Evolutionary conservation across 2,329 filamentous ascomycete genomes (phyloP), one percentile per base, ranked within the genome.

Genomic region (Stromatinia cepivora): DNA sequence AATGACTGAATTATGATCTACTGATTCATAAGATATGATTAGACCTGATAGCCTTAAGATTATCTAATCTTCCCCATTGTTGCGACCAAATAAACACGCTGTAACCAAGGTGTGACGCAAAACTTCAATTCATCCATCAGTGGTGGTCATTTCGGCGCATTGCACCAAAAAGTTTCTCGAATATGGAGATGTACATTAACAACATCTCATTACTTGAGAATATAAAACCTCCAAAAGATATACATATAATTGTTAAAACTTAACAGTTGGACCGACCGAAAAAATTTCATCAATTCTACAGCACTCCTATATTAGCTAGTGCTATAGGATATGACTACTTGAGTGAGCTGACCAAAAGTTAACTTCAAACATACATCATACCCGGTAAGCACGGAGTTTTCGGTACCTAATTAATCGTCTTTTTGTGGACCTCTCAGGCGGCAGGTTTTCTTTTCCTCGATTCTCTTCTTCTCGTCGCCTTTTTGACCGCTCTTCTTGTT

Each of bases 21-120:
- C 9, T 42, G 45, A 67, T 62, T 52, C 34, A 67, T 42, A 42
- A 67, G 25, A 67, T 52, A 53, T n/a, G 66, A 67, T 61, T n/a
- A 46, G 15, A 59, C 25, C n/a, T 34, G 9, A 54, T 54, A 42
- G 20, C 10, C 17, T 36, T 20, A 48, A 31, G 17, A 31, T 25
- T 54, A 42, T n/a, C 58, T 13, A 13, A 66, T 17, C 15, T 31
- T 48, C 31, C 22, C 4, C 20, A 20, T 59, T 48, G 10, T 17
- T 9, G 15, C 4, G 1, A 31, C 22, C 48, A 48, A 28, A 4
- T 9, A n/a, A 48, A 31, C 20, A 62, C 11, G 25, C 10, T 46
- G 25, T 10, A 46, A 20, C 11, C 28, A 28, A 62, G 58, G 28
- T 10, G 28, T 34, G 28, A 54, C 20, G 5, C 20, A 3, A 48